Conservation (phyloP, 1,284 basidiomycete species). For the Puccinia horiana region DNA sequence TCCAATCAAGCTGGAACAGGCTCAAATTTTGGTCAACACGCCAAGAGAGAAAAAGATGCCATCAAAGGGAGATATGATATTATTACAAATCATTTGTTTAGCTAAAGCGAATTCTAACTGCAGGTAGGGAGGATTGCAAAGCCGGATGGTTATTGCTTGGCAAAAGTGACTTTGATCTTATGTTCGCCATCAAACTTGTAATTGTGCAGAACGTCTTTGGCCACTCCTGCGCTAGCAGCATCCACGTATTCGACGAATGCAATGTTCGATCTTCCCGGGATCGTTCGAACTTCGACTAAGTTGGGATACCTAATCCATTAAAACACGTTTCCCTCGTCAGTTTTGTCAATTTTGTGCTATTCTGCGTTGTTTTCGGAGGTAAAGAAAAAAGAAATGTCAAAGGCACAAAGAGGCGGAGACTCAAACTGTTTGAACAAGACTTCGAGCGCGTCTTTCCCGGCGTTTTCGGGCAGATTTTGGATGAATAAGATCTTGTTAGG, state of each 20-base stretch:
- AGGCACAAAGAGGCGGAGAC: slow-evolving; percentile 6
- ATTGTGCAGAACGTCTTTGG: slow-evolving; percentile 92
- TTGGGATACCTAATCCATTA: slow-evolving; percentile 73
- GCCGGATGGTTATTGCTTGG: slow-evolving; percentile 53
- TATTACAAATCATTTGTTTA: background rate
- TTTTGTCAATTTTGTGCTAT: background rate
- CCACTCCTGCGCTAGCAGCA: slow-evolving; percentile 81
- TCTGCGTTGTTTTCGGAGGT: slow-evolving; percentile 16
- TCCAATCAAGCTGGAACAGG: background rate
- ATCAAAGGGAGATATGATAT: background rate
- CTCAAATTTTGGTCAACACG: background rate
- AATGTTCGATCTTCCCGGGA: slow-evolving; percentile 91
- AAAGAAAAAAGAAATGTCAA: background rate
- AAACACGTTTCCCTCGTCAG: background rate
- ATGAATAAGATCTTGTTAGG: slow-evolving; percentile 99
- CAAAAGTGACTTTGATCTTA: slow-evolving; percentile 79
- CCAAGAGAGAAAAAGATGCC: background rate
- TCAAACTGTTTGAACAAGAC: slow-evolving; percentile 81
- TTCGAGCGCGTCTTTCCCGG: slow-evolving; percentile 81
- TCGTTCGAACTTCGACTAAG: slow-evolving; percentile 89
- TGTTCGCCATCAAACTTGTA: slow-evolving; percentile 92
- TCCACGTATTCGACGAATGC: slow-evolving; percentile 94
- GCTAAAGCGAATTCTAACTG: background rate
- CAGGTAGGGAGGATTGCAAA: background rate
- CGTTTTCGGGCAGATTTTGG: slow-evolving; percentile 87